Evolutionary conservation across 306 rosid species (phyloP).

Genomic region (Cotoneaster glaucophyllus): DNA sequence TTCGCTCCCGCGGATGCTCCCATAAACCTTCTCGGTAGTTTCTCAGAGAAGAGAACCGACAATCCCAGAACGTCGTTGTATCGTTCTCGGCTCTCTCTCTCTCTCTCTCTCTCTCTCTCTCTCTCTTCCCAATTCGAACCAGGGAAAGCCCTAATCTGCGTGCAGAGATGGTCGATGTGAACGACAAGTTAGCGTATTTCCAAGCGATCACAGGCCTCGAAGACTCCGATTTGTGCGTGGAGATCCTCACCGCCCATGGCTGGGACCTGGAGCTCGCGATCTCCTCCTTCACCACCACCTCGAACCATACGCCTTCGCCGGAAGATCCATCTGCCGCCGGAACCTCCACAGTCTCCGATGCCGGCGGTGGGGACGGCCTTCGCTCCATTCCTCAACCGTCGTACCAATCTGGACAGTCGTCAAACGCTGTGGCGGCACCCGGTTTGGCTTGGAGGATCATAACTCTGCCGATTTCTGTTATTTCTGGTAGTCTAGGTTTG

Average conservation of each 20-base stretch:
- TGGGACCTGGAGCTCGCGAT: conserved; percentile 98
- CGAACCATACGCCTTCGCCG: conserved; percentile 4
- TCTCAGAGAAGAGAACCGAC: not conserved
- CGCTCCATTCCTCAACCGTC: conserved; percentile 1
- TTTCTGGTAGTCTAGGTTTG: conserved; percentile 77
- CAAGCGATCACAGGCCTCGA: conserved; percentile 90
- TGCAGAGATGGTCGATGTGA: conserved; percentile 57
- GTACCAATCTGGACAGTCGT: conserved; percentile 20
- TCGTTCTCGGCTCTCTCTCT: not conserved
- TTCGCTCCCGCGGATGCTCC: not conserved
- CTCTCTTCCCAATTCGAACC: not conserved
- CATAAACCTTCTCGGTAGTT: not conserved
- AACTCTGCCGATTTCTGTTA: conserved; percentile 67
- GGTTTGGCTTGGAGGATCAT: conserved; percentile 79
- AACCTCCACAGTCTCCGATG: conserved; percentile 2
- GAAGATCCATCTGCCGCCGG: conserved; percentile 7
- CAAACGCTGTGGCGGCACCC: conserved; percentile 29
- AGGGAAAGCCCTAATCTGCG: not conserved
- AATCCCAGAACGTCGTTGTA: not conserved
- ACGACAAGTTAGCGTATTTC: conserved; percentile 71
- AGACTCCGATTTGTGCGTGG: conserved; percentile 78
- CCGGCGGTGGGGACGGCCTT: not conserved
- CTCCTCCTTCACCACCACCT: conserved; percentile 57
- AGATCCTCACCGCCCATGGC: conserved; percentile 78
- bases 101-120: not conserved